A percentile compares a stretch with the other conserved stretches of the same genome.
Conservation (phyloP, 257 asterid genomes). For the Petrea volubilis region DNA sequence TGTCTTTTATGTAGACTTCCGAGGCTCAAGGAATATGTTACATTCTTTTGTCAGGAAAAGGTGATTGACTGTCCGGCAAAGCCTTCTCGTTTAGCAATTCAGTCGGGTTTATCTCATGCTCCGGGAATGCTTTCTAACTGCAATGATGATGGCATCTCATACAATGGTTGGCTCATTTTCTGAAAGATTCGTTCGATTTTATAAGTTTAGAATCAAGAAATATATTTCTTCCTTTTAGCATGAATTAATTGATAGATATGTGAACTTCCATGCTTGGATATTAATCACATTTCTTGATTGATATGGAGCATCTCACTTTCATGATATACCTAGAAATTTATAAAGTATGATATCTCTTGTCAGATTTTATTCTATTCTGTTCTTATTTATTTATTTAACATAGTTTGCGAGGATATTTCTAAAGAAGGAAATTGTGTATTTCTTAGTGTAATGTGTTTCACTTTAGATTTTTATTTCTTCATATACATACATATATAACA, state of each 20-base stretch:
- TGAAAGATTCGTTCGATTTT: constrained; percentile 9
- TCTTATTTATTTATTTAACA: neutral
- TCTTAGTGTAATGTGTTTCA: neutral
- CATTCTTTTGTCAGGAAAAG: constrained; percentile 62
- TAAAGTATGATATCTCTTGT: neutral
- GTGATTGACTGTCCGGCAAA: constrained; percentile 46
- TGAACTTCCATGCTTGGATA: constrained; percentile 6
- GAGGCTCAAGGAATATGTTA: constrained; percentile 23
- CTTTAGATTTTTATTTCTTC: neutral
- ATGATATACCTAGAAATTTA: neutral
- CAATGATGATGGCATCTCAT: constrained; percentile 45
- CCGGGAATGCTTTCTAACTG: constrained; percentile 48
- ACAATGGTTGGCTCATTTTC: constrained; percentile 51
- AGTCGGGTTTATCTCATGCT: constrained; percentile 48
- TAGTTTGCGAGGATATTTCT: neutral
- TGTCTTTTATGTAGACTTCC: constrained; percentile 1
- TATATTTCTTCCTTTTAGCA: neutral
- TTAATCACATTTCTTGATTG: neutral
- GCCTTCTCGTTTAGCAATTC: constrained; percentile 53
- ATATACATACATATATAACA: neutral
- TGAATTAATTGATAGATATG: neutral
- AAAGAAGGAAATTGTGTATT: neutral
- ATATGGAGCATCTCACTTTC: no score
- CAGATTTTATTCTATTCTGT: no score
- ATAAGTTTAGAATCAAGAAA: constrained; percentile 6